Evolutionary conservation across 106 monocot genomes (phyloP).

Genomic region (Ottelia alismoides): DNA sequence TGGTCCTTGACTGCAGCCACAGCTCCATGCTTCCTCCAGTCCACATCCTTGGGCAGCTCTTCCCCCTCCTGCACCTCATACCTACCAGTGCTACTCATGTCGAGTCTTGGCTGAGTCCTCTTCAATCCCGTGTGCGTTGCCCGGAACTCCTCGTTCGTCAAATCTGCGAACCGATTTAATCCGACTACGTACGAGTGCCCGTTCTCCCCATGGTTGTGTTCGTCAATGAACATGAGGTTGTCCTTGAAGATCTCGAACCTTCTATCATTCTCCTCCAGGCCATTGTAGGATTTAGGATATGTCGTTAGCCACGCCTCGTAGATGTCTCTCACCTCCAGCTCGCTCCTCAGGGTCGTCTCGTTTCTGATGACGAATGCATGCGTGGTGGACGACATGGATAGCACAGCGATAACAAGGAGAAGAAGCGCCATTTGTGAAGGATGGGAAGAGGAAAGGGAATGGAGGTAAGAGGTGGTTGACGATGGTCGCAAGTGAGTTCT

Average conservation of each 20-base stretch:
- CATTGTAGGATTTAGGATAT: slow-evolving; percentile 24
- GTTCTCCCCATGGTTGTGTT: slow-evolving; percentile 58
- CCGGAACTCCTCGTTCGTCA: slow-evolving; percentile 84
- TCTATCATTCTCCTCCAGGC: slow-evolving; percentile 26
- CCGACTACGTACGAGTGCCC: slow-evolving; percentile 42
- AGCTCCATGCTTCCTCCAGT: slow-evolving; percentile 71
- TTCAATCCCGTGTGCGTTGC: slow-evolving; percentile 29
- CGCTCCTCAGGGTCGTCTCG: slow-evolving; percentile 26
- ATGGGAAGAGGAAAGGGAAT: too few relatives aligned
- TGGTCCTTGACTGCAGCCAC: slow-evolving; percentile 65
- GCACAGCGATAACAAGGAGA: too few relatives aligned
- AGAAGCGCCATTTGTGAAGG: too few relatives aligned
- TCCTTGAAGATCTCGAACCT: slow-evolving; percentile 75
- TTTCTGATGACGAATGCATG: too few relatives aligned
- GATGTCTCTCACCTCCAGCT: slow-evolving; percentile 29
- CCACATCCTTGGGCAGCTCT: slow-evolving; percentile 47
- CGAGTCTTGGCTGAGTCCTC: not conserved
- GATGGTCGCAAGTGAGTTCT: too few relatives aligned
- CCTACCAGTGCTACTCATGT: slow-evolving; percentile 13
- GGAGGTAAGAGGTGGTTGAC: too few relatives aligned
- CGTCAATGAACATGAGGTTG: slow-evolving; percentile 69
- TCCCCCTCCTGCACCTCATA: slow-evolving; percentile 33
- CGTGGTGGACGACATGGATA: too few relatives aligned
- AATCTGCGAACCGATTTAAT: slow-evolving; percentile 82
- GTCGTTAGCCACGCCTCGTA: slow-evolving; percentile 35